These are phyloP conservation scores for Mycena pura DNA, from an alignment of 768 basidiomycete genomes.

Conservation along the genomic window DNA sequence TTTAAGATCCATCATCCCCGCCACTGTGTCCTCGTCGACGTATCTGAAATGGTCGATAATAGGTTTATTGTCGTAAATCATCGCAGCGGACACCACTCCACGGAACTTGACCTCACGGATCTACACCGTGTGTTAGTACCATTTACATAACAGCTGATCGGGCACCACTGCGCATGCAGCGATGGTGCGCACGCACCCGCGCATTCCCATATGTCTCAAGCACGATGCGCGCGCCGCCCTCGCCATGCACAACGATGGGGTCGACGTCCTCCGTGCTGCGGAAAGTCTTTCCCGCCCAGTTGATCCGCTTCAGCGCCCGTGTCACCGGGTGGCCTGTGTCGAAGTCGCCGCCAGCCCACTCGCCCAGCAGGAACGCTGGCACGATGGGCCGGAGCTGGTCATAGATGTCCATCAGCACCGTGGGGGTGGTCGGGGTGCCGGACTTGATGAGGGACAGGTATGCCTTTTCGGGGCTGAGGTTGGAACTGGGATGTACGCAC, in stretches of 20 bases:
- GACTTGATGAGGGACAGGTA: conserved; percentile 2
- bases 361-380: conserved; percentile 2
- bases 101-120: conserved; percentile 10
- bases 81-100: conserved; percentile 1
- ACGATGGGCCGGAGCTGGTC: conserved; percentile 12
- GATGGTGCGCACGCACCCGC: neutral
- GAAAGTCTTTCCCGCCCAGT: conserved; percentile 13
- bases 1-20: conserved; percentile 8
- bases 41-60: conserved; percentile 17
- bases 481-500: too few species aligned
- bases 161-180: neutral
- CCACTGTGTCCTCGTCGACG: conserved; percentile 10
- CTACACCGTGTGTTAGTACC: neutral
- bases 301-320: neutral
- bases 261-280: conserved; percentile 6
- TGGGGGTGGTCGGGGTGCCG: neutral
- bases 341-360: conserved; percentile 10
- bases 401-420: neutral
- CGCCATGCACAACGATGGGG: conserved; percentile 1
- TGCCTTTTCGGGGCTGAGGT: neutral
- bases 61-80: conserved; percentile 12
- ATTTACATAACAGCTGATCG: too few species aligned
- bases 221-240: neutral
- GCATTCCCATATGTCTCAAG: neutral
- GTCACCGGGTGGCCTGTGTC: conserved; percentile 3